Evolutionary conservation across 2,329 filamentous ascomycete species (phyloP), one percentile per base, ranked within the genome.

Genomic region (Fusarium palustre): DNA sequence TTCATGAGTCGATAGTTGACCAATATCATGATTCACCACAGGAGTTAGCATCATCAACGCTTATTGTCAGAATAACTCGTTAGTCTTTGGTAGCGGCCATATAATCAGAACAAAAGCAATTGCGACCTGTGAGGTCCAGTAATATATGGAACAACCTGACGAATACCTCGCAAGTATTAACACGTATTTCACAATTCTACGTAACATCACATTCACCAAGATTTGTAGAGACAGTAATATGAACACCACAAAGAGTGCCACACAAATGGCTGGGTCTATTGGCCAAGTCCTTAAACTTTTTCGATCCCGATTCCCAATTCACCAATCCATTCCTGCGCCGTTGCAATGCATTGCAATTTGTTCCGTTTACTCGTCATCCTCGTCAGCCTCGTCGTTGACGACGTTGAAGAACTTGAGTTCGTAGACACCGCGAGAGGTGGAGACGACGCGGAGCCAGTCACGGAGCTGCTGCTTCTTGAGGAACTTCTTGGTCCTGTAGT

Each of bases 351-450:
- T 75, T 71, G 64, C 68, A 60, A 64, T 66, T 69, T 45, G 54
- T 64, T 64, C 66, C 77, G 78, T 90, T 89, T 97, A 99, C 85
- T 99, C 96, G 81, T 99, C 96, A 82, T 99, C 96, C 81, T 99
- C 96, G 76, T 98, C 96, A 77, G 89, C 94, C 83, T 94, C 95
- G 83, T 99, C 96, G 85, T 97, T 96, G 80, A 97, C 95, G 81
- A 99, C 94, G 89, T 99, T 99, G 94, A 97, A 99, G 94, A 99
- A 99, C 88, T 97, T 94, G 85, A 99, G 92, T 89, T 97, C 94
- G 88, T 99, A 99, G 75, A 97, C 94, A 82, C 96, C 95, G 88
- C 95, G 95, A 83, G 92, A 94, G 82, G 95, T 98, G 77, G 94
- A 97, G 81, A 99, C 96, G 78, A 99, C 95, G 80, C 96, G 94